Conservation (phyloP, 2,329 filamentous ascomycete species). For the Tolypocladium capitatum region DNA sequence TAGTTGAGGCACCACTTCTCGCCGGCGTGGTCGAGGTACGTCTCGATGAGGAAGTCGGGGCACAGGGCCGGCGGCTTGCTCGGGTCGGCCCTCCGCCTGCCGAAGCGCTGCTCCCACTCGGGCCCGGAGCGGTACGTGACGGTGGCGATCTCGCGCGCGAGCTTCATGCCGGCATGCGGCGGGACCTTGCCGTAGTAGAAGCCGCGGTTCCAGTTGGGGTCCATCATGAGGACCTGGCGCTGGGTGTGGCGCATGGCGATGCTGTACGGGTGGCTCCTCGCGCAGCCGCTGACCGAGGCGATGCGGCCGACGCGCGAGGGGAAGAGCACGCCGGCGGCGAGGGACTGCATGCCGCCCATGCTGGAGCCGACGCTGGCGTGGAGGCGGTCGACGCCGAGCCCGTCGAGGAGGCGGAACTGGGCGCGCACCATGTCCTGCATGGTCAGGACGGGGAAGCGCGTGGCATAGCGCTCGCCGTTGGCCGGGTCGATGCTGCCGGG, state of each 20-base stretch:
- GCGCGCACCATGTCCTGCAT: constrained; percentile 96
- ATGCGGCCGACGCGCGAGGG: constrained; percentile 70
- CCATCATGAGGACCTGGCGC: constrained; percentile 97
- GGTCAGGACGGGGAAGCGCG: constrained; percentile 87
- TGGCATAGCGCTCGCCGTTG: constrained; percentile 80
- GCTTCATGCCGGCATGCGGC: constrained; percentile 93
- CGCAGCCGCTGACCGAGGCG: constrained; percentile 85
- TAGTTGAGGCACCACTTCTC: constrained; percentile 98
- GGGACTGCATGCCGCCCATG: constrained; percentile 97
- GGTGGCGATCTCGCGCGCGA: constrained; percentile 91
- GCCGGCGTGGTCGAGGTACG: constrained; percentile 92
- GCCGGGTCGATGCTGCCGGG: constrained; percentile 79
- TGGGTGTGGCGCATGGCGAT: constrained; percentile 98
- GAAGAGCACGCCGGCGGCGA: constrained; percentile 75
- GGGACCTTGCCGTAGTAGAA: constrained; percentile 86
- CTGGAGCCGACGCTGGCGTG: constrained; percentile 90
- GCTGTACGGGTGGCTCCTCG: constrained; percentile 89
- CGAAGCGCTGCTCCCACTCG: constrained; percentile 95
- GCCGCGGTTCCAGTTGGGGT: constrained; percentile 89
- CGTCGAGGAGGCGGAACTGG: constrained; percentile 79
- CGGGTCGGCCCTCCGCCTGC: constrained; percentile 71
- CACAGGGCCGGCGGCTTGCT: constrained; percentile 84
- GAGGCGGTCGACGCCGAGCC: constrained; percentile 60
- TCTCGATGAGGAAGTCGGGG: constrained; percentile 94
- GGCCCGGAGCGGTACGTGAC: constrained; percentile 94